These are phyloP conservation scores for Fusarium sp. DNA, from an alignment of 2,329 filamentous ascomycete genomes.

Conservation along the genomic window DNA sequence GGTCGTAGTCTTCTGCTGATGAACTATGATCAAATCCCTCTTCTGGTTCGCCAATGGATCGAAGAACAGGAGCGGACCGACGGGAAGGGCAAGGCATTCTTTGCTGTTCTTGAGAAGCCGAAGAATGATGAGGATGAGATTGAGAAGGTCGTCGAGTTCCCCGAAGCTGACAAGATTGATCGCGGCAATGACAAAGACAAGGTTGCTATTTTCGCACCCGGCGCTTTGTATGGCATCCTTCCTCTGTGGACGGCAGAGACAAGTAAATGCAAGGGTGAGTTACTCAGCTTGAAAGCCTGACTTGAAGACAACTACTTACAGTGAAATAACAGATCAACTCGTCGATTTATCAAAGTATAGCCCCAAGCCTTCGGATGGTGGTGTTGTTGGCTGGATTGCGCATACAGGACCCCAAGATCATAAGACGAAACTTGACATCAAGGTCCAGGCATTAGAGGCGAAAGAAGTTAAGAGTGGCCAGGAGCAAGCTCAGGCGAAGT, in stretches of 20 bases:
- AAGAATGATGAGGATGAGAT: conserved; percentile 53
- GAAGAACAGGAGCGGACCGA: conserved; percentile 53
- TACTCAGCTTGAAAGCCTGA: background rate
- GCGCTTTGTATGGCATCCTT: conserved; percentile 60
- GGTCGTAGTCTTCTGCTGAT: conserved; percentile 61
- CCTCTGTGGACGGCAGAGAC: conserved; percentile 61
- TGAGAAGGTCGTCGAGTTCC: conserved; percentile 50
- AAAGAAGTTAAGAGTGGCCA: conserved; percentile 33
- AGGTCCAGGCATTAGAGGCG: conserved; percentile 48
- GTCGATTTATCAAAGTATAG: conserved; percentile 46
- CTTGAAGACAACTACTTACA: conserved; percentile 4
- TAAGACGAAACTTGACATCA: conserved; percentile 51
- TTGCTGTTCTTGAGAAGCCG: conserved; percentile 55
- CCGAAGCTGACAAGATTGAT: conserved; percentile 42
- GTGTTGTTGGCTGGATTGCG: conserved; percentile 46
- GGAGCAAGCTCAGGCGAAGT: conserved; percentile 10
- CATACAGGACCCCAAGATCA: conserved; percentile 47
- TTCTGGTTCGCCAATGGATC: conserved; percentile 60
- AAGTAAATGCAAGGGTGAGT: conserved; percentile 57
- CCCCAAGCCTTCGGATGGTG: conserved; percentile 38
- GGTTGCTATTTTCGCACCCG: conserved; percentile 64
- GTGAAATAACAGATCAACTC: conserved; percentile 38
- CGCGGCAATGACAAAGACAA: conserved; percentile 48
- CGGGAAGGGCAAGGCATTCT: conserved; percentile 52
- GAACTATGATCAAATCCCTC: conserved; percentile 57